Evolutionary conservation across 768 basidiomycete genomes (phyloP).

Genomic region (Podaxis sp.): DNA sequence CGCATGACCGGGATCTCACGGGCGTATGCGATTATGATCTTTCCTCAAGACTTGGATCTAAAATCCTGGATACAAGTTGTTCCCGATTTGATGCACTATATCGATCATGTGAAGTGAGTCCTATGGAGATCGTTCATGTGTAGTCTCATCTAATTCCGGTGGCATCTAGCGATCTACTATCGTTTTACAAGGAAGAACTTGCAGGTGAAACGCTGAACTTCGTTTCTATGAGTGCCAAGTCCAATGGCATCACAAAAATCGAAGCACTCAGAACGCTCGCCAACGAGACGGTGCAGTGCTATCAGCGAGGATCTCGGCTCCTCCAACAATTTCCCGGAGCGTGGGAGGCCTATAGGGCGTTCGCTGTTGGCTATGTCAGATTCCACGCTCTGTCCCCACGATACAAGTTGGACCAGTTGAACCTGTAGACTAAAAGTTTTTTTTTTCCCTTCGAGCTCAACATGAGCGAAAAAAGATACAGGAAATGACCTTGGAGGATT

Average conservation of each 20-base stretch:
- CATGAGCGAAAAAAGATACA: too few relatives aligned
- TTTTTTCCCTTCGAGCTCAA: too few relatives aligned
- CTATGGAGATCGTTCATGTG: not conserved
- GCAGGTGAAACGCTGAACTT: conserved; percentile 10
- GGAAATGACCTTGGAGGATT: too few relatives aligned
- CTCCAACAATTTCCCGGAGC: not conserved
- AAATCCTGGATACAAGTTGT: conserved; percentile 3
- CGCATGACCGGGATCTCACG: not conserved
- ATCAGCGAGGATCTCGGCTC: not conserved
- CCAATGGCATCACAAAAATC: not conserved
- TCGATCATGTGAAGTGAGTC: conserved; percentile 7
- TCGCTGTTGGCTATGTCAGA: not conserved
- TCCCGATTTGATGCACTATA: conserved; percentile 9
- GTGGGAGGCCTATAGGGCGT: not conserved
- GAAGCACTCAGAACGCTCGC: not conserved
- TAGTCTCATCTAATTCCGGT: not conserved
- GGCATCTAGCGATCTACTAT: conserved; percentile 33
- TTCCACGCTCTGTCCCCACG: not conserved
- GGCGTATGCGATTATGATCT: not conserved
- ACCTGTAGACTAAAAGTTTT: too few relatives aligned
- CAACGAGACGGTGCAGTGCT: not conserved
- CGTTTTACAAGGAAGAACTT: conserved; percentile 40
- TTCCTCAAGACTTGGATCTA: not conserved
- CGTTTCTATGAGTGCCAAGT: not conserved
- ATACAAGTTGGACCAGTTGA: too few relatives aligned